These are phyloP conservation scores for Podila clonocystis DNA, from an alignment of 192 early-diverging fungal genomes.

Conservation along the genomic window DNA sequence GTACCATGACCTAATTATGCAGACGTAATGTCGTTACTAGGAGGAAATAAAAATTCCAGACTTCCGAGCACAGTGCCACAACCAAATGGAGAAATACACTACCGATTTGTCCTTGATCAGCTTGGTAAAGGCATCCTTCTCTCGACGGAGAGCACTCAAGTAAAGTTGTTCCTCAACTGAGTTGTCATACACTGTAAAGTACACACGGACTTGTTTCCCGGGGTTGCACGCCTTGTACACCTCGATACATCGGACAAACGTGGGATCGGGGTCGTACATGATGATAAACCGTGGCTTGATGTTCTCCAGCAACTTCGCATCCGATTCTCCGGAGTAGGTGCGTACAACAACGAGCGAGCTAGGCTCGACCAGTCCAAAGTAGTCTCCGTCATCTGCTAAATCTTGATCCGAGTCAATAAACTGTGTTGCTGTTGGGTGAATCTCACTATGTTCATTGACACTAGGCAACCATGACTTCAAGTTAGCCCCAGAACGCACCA, in stretches of 20 bases:
- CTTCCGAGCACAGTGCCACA: no score
- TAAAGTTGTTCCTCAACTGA: constrained; percentile 96
- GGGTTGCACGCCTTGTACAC: constrained; percentile 66
- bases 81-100: constrained; percentile 16
- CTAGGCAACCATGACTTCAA: constrained; percentile 1
- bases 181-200: constrained; percentile 95
- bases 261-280: constrained; percentile 91
- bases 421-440: constrained; percentile 14
- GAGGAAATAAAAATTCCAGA: not conserved
- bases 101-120: constrained; percentile 90
- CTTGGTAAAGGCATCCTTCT: constrained; percentile 95
- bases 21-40: not conserved
- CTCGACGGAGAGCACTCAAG: constrained; percentile 81
- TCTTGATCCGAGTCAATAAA: constrained; percentile 57
- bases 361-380: constrained; percentile 59
- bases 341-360: constrained; percentile 64
- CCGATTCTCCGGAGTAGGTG: constrained; percentile 69
- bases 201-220: constrained; percentile 72
- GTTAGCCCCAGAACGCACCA: not conserved
- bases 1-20: constrained; percentile 73
- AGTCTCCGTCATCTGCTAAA: constrained; percentile 36
- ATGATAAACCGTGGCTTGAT: constrained; percentile 83
- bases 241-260: constrained; percentile 90
- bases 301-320: constrained; percentile 71
- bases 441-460: constrained; percentile 18